Conservation (phyloP, 75 land plant species). For the Sequoiadendron giganteum region DNA sequence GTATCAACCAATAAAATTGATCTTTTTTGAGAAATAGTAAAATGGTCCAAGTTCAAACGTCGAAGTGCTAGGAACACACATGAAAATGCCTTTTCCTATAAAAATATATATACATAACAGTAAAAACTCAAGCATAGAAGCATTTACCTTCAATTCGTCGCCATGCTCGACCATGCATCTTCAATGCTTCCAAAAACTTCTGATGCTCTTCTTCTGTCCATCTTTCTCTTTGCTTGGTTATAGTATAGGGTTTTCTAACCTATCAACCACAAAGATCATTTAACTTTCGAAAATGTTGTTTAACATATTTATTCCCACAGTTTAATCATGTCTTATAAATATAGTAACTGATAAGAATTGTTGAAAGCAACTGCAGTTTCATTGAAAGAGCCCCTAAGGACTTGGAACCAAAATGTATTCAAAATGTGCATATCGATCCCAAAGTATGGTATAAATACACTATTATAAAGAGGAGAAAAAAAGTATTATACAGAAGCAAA, state of each 20-base stretch:
- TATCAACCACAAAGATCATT: constrained; percentile 11
- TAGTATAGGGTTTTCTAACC: constrained; percentile 76
- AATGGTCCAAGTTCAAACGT: not conserved
- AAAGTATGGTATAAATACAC: not conserved
- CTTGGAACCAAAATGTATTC: not conserved
- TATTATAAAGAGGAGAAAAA: not conserved
- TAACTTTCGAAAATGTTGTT: not conserved
- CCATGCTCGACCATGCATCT: constrained; percentile 64
- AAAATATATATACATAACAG: not conserved
- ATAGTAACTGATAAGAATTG: not conserved
- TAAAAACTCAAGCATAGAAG: not conserved
- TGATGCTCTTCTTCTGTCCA: constrained; percentile 85
- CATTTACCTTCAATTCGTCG: constrained; percentile 49
- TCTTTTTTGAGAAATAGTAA: not conserved
- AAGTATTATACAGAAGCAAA: not conserved
- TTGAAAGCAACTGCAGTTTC: not conserved
- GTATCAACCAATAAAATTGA: not conserved
- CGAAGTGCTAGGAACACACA: not conserved
- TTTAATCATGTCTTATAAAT: not conserved
- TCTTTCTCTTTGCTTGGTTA: constrained; percentile 77
- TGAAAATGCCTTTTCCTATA: not conserved
- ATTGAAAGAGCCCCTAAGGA: not conserved
- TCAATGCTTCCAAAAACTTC: constrained; percentile 71
- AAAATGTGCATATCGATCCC: not conserved
- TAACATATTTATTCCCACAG: not conserved